phyloP scores from a whole-genome alignment of 2,329 filamentous ascomycete genomes.

The Dothideomycetidae sp. region DNA sequence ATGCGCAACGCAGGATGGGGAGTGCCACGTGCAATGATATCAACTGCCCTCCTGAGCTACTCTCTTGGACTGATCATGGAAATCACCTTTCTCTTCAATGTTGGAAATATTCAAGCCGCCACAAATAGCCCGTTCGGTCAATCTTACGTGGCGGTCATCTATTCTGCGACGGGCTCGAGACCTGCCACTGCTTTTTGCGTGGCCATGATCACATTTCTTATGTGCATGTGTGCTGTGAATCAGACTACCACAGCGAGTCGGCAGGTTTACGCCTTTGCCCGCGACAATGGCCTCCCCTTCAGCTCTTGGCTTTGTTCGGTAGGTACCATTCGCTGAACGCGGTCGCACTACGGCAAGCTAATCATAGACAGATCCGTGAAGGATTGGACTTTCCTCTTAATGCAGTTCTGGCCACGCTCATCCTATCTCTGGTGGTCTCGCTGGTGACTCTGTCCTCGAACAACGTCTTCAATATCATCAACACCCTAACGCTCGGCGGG shows the following conservation, averaged over 20 bases:
- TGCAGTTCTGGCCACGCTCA: constrained; percentile 16
- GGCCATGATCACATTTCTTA: constrained; percentile 20
- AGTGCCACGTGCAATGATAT: constrained; percentile 28
- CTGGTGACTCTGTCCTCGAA: constrained; percentile 24
- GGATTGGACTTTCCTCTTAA: constrained; percentile 16
- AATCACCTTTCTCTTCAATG: constrained; percentile 26
- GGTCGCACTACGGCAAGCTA: no score
- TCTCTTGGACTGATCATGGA: constrained; percentile 28
- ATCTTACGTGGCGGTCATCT: constrained; percentile 24
- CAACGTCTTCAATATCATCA: constrained; percentile 29
- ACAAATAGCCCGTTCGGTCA: constrained; percentile 16
- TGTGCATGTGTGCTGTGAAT: constrained; percentile 21
- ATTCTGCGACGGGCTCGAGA: constrained; percentile 21
- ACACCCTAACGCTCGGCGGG: constrained; percentile 26
- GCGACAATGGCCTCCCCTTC: constrained; percentile 26
- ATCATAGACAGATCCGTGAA: constrained; percentile 2
- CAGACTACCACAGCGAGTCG: constrained; percentile 14
- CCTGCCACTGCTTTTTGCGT: constrained; percentile 22
- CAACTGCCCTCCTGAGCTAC: constrained; percentile 28
- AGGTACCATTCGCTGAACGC: no score
- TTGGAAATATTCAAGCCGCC: constrained; percentile 22
- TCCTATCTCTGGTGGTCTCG: constrained; percentile 19
- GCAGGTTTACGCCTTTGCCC: constrained; percentile 31
- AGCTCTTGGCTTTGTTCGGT: constrained; percentile 18
- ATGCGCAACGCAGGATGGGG: constrained; percentile 20